These are phyloP conservation scores for Aspergillus hortae DNA, from an alignment of 2,329 filamentous ascomycete species.

Conservation along the genomic window DNA sequence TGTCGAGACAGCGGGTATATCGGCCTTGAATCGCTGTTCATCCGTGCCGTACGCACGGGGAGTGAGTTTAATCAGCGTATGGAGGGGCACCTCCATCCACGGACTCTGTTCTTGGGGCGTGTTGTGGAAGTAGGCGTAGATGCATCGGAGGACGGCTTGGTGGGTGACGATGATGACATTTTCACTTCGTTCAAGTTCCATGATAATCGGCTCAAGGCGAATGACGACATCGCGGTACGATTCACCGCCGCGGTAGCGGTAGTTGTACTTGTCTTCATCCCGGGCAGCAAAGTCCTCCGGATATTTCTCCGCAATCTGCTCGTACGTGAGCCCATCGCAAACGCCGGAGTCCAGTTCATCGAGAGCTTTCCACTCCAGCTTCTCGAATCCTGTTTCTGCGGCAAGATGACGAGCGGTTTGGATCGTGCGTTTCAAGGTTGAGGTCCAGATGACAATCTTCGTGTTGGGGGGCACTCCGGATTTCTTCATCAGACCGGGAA, in stretches of 20 bases:
- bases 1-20: conserved; percentile 93
- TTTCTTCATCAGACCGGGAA: conserved; percentile 78
- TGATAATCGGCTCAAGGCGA: conserved; percentile 96
- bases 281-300: conserved; percentile 94
- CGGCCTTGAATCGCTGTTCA: conserved; percentile 80
- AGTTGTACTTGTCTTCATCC: conserved; percentile 99
- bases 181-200: conserved; percentile 94
- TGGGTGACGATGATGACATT: conserved; percentile 98
- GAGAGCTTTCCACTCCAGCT: conserved; percentile 96
- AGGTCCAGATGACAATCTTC: conserved; percentile 70
- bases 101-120: conserved; percentile 87
- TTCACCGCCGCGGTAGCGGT: conserved; percentile 94
- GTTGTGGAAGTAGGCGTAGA: conserved; percentile 99
- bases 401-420: conserved; percentile 83
- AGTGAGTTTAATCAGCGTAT: conserved; percentile 94
- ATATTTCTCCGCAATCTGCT: conserved; percentile 85
- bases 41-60: conserved; percentile 91
- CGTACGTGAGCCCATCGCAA: conserved; percentile 94
- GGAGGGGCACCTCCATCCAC: conserved; percentile 97
- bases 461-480: conserved; percentile 71
- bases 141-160: conserved; percentile 92
- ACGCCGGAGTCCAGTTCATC: conserved; percentile 96
- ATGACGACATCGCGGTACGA: conserved; percentile 97
- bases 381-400: conserved; percentile 68
- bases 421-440: conserved; percentile 78